Percentiles rank a stretch among this genome's conserved stretches.
Evolutionary conservation across 306 rosid genomes (phyloP).

Genomic region (Boehmeria nivea): DNA sequence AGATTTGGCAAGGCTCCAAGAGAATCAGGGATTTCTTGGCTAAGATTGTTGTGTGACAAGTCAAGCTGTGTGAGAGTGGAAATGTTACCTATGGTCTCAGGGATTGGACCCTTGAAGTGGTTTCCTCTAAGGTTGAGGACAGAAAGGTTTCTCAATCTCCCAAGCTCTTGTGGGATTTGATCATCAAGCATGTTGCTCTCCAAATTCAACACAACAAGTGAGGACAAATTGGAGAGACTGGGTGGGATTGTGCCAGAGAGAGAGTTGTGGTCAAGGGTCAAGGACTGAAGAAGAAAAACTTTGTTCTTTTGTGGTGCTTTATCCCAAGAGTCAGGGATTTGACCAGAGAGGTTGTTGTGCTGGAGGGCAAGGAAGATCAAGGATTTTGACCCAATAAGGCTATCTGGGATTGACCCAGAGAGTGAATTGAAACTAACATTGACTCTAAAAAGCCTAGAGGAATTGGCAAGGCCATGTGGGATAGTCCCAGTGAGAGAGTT

Average conservation of each 20-base stretch:
- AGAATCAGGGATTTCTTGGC: conserved; percentile 63
- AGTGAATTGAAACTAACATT: conserved; percentile 66
- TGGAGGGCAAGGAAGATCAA: conserved; percentile 50
- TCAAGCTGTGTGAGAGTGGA: conserved; percentile 63
- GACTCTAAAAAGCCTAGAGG: conserved; percentile 63
- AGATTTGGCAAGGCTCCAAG: conserved; percentile 40
- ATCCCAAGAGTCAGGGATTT: conserved; percentile 54
- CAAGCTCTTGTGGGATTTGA: conserved; percentile 47
- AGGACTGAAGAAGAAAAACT: conserved; percentile 38
- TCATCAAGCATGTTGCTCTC: conserved; percentile 43
- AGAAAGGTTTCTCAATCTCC: conserved; percentile 46
- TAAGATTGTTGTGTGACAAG: conserved; percentile 62
- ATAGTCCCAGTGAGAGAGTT: conserved; percentile 53
- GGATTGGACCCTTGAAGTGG: conserved; percentile 55
- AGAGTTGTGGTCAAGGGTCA: conserved; percentile 55
- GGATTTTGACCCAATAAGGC: conserved; percentile 39
- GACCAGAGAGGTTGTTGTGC: conserved; percentile 70
- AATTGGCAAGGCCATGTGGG: conserved; percentile 61
- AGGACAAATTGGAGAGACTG: conserved; percentile 32
- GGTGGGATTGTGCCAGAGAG: conserved; percentile 49
- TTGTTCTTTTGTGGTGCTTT: conserved; percentile 13
- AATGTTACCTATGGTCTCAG: conserved; percentile 49
- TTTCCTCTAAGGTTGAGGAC: conserved; percentile 50
- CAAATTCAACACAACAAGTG: conserved; percentile 39
- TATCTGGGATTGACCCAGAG: conserved; percentile 52